Percentiles rank a stretch among this genome's conserved stretches.
phyloP scores from a whole-genome alignment of 1,284 basidiomycete species.

The Cutaneotrichosporon sp. region DNA sequence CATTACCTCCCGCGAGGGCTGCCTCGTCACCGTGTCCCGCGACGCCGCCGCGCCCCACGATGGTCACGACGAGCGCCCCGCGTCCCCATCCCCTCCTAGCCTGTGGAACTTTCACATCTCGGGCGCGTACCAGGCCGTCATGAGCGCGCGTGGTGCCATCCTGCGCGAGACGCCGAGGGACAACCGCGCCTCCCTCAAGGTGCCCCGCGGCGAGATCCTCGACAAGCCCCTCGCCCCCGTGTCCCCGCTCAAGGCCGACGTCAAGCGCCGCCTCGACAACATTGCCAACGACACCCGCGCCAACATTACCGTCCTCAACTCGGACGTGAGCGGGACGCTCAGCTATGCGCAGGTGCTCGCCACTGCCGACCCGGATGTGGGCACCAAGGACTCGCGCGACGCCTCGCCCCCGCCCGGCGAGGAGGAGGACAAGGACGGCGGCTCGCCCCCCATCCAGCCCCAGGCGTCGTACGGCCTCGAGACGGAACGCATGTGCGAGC shows the following conservation, averaged over 20 bases:
- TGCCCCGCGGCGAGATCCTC: conserved; percentile 87
- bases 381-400: conserved; percentile 17
- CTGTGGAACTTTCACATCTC: conserved; percentile 86
- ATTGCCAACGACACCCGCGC: conserved; percentile 85
- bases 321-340: conserved; percentile 31
- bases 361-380: conserved; percentile 29
- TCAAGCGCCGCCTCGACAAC: conserved; percentile 84
- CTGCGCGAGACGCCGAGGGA: conserved; percentile 84
- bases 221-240: conserved; percentile 69
- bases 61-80: conserved; percentile 10
- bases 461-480: conserved; percentile 68
- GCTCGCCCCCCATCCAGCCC: conserved; percentile 11
- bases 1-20: conserved; percentile 75
- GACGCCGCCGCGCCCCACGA: conserved; percentile 47
- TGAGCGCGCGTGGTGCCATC: conserved; percentile 83
- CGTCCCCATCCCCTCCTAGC: conserved; percentile 11
- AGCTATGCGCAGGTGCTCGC: conserved; percentile 35
- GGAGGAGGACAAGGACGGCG: conserved; percentile 14
- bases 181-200: conserved; percentile 83
- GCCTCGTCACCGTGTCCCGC: conserved; percentile 74
- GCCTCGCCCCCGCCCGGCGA: conserved; percentile 9
- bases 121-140: conserved; percentile 88
- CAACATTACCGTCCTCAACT: conserved; percentile 73
- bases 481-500: conserved; percentile 87
- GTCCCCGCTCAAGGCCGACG: conserved; percentile 80